Percentiles rank a stretch among this genome's conserved stretches.
Conservation (phyloP, 495 filamentous ascomycete species). For the Friedmanniomyces simplex region DNA sequence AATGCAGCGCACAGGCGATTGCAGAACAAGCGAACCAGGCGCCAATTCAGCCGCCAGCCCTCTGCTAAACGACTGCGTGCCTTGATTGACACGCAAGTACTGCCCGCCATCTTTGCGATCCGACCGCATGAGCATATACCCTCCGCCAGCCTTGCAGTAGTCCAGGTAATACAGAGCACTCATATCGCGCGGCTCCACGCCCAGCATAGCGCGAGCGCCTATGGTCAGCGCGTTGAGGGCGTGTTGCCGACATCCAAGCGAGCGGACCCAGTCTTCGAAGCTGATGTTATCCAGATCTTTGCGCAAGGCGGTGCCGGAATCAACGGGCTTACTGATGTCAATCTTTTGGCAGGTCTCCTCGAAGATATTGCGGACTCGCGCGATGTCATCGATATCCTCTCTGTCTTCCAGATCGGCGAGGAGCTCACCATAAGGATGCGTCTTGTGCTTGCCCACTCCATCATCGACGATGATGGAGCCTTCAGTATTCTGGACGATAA, state of each 20-base stretch:
- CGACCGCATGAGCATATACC: constrained; percentile 35
- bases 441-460: constrained; percentile 9
- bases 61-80: constrained; percentile 19
- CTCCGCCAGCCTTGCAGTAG: constrained; percentile 38
- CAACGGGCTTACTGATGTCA: constrained; percentile 7
- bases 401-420: constrained; percentile 2
- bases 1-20: constrained; percentile 14
- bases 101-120: constrained; percentile 37
- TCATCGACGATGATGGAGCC: constrained; percentile 22
- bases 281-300: constrained; percentile 13
- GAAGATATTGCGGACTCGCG: constrained; percentile 13
- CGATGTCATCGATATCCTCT: constrained; percentile 5
- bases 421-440: constrained; percentile 14
- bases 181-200: constrained; percentile 35
- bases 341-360: constrained; percentile 13
- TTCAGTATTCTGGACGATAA: constrained; percentile 36
- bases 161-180: constrained; percentile 41
- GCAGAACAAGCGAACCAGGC: constrained; percentile 6
- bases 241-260: constrained; percentile 7
- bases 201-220: constrained; percentile 38
- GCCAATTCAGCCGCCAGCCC: constrained; percentile 12
- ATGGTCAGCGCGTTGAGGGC: constrained; percentile 28
- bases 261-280: constrained; percentile 12
- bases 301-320: background rate
- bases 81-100: constrained; percentile 29